Base-by-base conservation (phyloP, 352 stramenopile species). In the Aphanomyces invadans region DNA sequence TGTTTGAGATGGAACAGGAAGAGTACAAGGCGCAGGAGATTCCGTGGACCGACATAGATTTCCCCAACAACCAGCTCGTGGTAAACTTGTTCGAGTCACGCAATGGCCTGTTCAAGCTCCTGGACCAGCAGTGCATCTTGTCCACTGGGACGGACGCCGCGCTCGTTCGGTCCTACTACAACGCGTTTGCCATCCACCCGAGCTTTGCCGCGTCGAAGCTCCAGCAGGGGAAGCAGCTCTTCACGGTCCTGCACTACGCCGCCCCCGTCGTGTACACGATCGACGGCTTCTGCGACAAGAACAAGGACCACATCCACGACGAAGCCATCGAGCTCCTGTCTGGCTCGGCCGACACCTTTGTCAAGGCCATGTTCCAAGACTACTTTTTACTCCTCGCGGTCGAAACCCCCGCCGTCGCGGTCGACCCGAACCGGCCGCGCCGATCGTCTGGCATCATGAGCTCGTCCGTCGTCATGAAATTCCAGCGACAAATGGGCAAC, bases 401-500 rank as follows among this genome's bases (percentile, higher is more conserved):
- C 7, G 48, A 32, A 25, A 44, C 19, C 11, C 39, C 60, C 17
- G 10, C 60, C n/a, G 9, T 25, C 2, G 38, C n/a, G 1, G 42
- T 59, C 15, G 25, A 67, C 26, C 38, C 48, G n/a, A 54, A 64
- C 26, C 38, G 55, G 9, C 52, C 63, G 21, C 39, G 63, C 15
- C 63, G 63, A 4, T 56, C 33, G 33, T 70, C 63, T 4, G 56
- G 63, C 26, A 70, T 65, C 33, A 70, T 63, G 82, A 91, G 83
- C 11, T 88, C 86, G 4, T 91, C 86, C 5, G 86, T 95, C 10
- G 83, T 90, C 1, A 73, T 83, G 25, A 87, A 99, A 73, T 99
- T 99, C 78, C 94, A 95, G 53, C 89, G 72, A 23, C 95, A 99
- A 62, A 75, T 99, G 0, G 85, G 70, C 31, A 81, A 89, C 19